A percentile compares a stretch with the other conserved stretches of the same genome.
phyloP scores from a whole-genome alignment of 78 protist species.

The Guillardia theta region DNA sequence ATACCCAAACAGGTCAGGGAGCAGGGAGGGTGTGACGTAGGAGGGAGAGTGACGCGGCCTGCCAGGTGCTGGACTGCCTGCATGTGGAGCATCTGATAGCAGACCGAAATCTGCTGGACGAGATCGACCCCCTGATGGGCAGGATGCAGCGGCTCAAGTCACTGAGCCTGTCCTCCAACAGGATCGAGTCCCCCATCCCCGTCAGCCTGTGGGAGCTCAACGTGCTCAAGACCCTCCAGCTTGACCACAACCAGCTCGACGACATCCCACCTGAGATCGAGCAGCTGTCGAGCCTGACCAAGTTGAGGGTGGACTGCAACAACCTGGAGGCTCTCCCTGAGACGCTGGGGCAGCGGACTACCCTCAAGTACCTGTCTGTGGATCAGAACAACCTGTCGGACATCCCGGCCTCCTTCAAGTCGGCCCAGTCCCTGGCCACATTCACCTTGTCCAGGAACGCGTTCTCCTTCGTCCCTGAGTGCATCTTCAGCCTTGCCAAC shows the following conservation, averaged over 20 bases:
- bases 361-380: background rate
- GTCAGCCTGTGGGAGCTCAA: constrained; percentile 10
- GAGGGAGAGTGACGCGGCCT: no score
- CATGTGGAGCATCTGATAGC: background rate
- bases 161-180: background rate
- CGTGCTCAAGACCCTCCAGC: background rate
- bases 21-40: no score
- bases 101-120: background rate
- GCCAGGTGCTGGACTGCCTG: background rate
- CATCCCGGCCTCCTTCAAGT: background rate
- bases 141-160: background rate
- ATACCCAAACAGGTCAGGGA: background rate
- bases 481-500: background rate
- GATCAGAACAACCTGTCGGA: background rate
- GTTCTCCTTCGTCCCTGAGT: background rate
- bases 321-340: background rate
- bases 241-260: constrained; percentile 4
- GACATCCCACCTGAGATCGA: background rate
- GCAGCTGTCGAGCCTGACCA: background rate
- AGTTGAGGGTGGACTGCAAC: background rate
- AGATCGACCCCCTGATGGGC: background rate
- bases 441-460: background rate
- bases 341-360: background rate
- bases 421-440: background rate
- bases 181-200: background rate